Percentiles rank a stretch among this genome's conserved stretches.
These are phyloP conservation scores for Colletotrichum endophyticum DNA, from an alignment of 2,329 filamentous ascomycete genomes.

Conservation along the genomic window DNA sequence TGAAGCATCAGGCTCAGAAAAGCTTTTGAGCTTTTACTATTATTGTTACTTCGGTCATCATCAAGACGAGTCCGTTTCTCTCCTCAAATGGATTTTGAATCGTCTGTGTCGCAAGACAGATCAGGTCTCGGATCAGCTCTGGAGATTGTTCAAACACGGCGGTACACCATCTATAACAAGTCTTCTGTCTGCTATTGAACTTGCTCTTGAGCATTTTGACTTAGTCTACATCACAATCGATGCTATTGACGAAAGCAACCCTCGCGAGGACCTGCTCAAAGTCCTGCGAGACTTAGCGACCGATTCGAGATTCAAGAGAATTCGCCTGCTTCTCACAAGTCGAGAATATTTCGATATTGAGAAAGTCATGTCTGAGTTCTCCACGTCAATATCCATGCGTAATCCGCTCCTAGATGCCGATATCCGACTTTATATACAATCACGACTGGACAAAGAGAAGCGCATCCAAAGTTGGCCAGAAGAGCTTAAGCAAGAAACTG, in stretches of 20 bases:
- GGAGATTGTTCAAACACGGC: neutral
- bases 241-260: neutral
- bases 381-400: neutral
- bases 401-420: neutral
- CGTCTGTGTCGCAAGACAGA: neutral
- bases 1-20: fast-evolving
- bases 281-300: neutral
- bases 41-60: neutral
- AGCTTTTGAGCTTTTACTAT: neutral
- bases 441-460: fast-evolving
- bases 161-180: fast-evolving
- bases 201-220: fast-evolving
- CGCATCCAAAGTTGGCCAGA: neutral
- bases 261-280: neutral
- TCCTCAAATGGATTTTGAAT: neutral
- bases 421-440: fast-evolving
- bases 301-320: neutral
- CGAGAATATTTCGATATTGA: neutral
- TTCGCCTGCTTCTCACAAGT: neutral
- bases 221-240: fast-evolving
- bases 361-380: fast-evolving
- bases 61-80: neutral
- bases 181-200: neutral
- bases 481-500: neutral
- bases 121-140: fast-evolving